Conservation (phyloP, 2,329 filamentous ascomycete species). For the Pseudogymnoascus sp. region DNA sequence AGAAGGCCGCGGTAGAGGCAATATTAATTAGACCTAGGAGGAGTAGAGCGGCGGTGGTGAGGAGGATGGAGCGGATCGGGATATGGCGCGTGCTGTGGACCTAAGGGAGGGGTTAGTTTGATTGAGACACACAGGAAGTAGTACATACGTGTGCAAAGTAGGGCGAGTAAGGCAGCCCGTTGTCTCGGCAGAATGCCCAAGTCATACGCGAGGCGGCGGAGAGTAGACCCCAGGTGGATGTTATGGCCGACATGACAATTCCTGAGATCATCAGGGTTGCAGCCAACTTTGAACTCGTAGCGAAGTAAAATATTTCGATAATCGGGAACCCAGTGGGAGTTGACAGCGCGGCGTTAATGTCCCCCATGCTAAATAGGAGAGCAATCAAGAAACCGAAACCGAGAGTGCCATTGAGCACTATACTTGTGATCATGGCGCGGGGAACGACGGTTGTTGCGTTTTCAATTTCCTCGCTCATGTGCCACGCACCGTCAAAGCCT, state of each 20-base stretch:
- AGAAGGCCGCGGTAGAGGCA: slow-evolving; percentile 34
- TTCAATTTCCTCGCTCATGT: slow-evolving; percentile 38
- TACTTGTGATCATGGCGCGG: slow-evolving; percentile 39
- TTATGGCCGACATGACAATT: slow-evolving; percentile 24
- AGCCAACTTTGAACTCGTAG: slow-evolving; percentile 31
- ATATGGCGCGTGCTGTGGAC: slow-evolving; percentile 18
- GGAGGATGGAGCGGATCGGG: slow-evolving; percentile 18
- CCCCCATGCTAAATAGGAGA: slow-evolving; percentile 37
- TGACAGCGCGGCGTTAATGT: slow-evolving; percentile 33
- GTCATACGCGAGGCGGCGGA: slow-evolving; percentile 33
- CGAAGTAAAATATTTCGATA: slow-evolving; percentile 46
- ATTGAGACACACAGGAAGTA: not conserved
- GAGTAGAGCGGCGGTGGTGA: slow-evolving; percentile 26
- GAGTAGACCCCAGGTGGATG: slow-evolving; percentile 27
- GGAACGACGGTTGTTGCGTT: slow-evolving; percentile 43
- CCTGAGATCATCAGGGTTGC: slow-evolving; percentile 24
- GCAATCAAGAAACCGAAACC: slow-evolving; percentile 51
- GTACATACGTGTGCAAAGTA: slow-evolving; percentile 10
- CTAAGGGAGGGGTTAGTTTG: slow-evolving; percentile 10
- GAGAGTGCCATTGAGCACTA: slow-evolving; percentile 42
- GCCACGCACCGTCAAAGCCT: slow-evolving; percentile 17
- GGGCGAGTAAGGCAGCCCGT: slow-evolving; percentile 30
- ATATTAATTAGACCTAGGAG: slow-evolving; percentile 35
- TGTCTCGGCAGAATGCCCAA: slow-evolving; percentile 37
- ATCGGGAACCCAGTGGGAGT: slow-evolving; percentile 46